Evolutionary conservation across 139 green algal genomes (phyloP).

Genomic region (Coelastrella sp.): DNA sequence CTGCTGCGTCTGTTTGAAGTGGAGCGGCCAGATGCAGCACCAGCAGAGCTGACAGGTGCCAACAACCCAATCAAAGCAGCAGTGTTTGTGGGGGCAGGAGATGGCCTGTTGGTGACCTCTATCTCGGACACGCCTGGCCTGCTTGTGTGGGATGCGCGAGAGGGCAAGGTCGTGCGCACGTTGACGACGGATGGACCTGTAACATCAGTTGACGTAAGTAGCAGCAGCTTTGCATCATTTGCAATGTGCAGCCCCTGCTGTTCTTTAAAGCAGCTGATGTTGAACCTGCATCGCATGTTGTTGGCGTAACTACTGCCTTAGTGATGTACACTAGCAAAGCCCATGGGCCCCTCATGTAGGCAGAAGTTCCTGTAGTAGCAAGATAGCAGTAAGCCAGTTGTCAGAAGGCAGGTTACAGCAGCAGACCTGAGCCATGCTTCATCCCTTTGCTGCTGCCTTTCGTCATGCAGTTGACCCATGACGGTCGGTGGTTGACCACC

Average conservation of each 20-base stretch:
- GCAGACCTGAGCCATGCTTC: too few species aligned
- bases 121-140: slow-evolving; percentile 13
- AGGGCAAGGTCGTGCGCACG: slow-evolving; percentile 63
- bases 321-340: too few species aligned
- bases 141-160: slow-evolving; percentile 89
- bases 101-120: slow-evolving; percentile 69
- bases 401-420: too few species aligned
- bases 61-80: slow-evolving; percentile 72
- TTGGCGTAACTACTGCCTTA: too few species aligned
- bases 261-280: too few species aligned
- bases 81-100: slow-evolving; percentile 83
- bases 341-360: too few species aligned
- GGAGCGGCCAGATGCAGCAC: slow-evolving; percentile 74
- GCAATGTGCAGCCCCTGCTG: too few species aligned
- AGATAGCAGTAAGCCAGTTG: too few species aligned
- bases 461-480: slow-evolving; percentile 63
- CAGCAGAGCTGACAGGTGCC: slow-evolving; percentile 59
- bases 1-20: slow-evolving; percentile 95
- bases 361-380: too few species aligned
- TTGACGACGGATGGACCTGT: slow-evolving; percentile 80
- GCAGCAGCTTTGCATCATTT: not conserved
- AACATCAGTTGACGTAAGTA: slow-evolving; percentile 87
- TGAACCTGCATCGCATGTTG: not conserved
- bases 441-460: not conserved
- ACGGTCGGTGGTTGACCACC: slow-evolving; percentile 84